phyloP scores from a whole-genome alignment of 768 basidiomycete genomes.

The Amanita pallidorosea region DNA sequence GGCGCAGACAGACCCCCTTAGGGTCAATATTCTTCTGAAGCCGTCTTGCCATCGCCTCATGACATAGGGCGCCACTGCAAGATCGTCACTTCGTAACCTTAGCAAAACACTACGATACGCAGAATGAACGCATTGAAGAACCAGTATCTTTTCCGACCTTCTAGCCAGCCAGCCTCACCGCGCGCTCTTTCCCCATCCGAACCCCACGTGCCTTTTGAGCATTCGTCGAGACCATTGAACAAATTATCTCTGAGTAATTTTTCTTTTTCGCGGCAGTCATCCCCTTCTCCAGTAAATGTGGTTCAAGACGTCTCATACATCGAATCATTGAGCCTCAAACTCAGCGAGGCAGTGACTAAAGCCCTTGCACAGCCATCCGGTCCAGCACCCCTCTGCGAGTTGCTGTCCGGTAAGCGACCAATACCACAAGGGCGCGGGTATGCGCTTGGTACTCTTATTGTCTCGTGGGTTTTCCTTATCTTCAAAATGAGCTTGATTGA shows the following conservation, averaged over 20 bases:
- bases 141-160: constrained; percentile 54
- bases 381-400: constrained; percentile 37
- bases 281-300: constrained; percentile 30
- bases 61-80: constrained; percentile 33
- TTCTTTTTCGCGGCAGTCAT: constrained; percentile 27
- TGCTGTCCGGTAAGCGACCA: constrained; percentile 55
- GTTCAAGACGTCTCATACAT: constrained; percentile 75
- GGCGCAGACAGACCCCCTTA: constrained; percentile 78
- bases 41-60: constrained; percentile 30
- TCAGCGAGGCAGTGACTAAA: constrained; percentile 75
- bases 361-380: constrained; percentile 58
- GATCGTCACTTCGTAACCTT: constrained; percentile 11
- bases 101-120: constrained; percentile 15
- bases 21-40: constrained; percentile 17
- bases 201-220: constrained; percentile 28
- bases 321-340: constrained; percentile 62
- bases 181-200: constrained; percentile 32
- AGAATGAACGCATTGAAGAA: constrained; percentile 64
- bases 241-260: constrained; percentile 52
- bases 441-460: constrained; percentile 56
- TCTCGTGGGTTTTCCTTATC: constrained; percentile 40
- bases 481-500: constrained; percentile 7
- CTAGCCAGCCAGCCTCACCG: constrained; percentile 56
- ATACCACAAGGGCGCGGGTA: constrained; percentile 67
- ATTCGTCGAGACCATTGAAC: constrained; percentile 38